These are phyloP conservation scores for Chrysanthemum makinoi DNA, from an alignment of 129 eudicot genomes.

Conservation along the genomic window DNA sequence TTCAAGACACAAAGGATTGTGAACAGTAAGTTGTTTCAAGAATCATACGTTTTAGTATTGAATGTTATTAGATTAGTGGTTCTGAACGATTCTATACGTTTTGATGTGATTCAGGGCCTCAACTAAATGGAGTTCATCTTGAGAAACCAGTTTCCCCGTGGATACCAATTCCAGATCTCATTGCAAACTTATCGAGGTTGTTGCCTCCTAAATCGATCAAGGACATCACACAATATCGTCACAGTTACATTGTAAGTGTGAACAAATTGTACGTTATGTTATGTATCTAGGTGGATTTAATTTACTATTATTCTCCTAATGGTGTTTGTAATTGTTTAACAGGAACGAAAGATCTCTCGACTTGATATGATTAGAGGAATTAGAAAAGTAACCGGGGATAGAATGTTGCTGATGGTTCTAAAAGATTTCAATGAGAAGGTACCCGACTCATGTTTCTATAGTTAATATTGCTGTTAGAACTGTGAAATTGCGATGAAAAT, in stretches of 20 bases:
- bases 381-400: constrained; percentile 50
- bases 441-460: not conserved
- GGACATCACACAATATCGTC: constrained; percentile 46
- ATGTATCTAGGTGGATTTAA: not conserved
- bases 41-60: not conserved
- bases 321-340: not conserved
- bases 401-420: constrained; percentile 43
- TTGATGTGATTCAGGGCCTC: constrained; percentile 26
- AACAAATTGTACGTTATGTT: not conserved
- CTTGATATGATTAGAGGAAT: constrained; percentile 45
- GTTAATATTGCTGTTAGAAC: not conserved
- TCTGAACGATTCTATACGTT: too few species aligned
- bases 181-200: constrained; percentile 52
- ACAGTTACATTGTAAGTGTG: constrained; percentile 44
- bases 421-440: constrained; percentile 46
- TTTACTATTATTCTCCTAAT: constrained; percentile 7
- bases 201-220: constrained; percentile 45
- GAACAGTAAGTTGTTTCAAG: constrained; percentile 30
- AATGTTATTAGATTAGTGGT: not conserved
- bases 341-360: constrained; percentile 60
- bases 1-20: constrained; percentile 35
- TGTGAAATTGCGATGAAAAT: not conserved
- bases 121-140: constrained; percentile 15
- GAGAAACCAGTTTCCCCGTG: constrained; percentile 61
- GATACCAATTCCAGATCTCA: constrained; percentile 72